Conservation (phyloP, 106 monocot species). For the Agapanthus africanus region DNA sequence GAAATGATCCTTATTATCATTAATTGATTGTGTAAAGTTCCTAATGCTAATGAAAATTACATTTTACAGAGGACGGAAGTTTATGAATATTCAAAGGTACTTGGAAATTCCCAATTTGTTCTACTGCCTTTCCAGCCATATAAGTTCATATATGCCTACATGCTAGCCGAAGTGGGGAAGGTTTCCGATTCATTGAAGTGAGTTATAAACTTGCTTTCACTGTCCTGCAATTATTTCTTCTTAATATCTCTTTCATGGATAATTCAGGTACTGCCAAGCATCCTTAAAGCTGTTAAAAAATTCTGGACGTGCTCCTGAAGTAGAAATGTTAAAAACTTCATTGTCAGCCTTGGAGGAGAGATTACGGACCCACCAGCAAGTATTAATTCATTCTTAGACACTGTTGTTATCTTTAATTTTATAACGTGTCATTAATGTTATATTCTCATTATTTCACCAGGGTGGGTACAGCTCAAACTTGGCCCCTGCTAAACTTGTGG, state of each 20-base stretch:
- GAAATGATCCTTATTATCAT: background rate
- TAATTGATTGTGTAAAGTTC: constrained; percentile 1
- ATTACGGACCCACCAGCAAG: constrained; percentile 83
- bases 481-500: constrained; percentile 81
- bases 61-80: constrained; percentile 83
- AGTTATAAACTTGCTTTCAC: constrained; percentile 10
- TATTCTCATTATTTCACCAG: constrained; percentile 23
- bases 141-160: constrained; percentile 90
- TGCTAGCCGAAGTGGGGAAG: constrained; percentile 94
- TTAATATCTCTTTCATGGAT: constrained; percentile 3
- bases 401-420: background rate
- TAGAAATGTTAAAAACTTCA: constrained; percentile 68
- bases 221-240: background rate
- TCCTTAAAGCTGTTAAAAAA: constrained; percentile 69
- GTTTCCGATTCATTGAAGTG: constrained; percentile 86
- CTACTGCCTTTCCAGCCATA: constrained; percentile 88
- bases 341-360: constrained; percentile 84
- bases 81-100: constrained; percentile 93
- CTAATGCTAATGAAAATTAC: background rate
- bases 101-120: constrained; percentile 90
- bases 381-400: constrained; percentile 6
- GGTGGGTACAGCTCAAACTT: constrained; percentile 79
- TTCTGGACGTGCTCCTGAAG: constrained; percentile 66
- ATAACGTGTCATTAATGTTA: background rate
- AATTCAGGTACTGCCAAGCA: constrained; percentile 87